These are phyloP conservation scores for Fusarium burgessii DNA, from an alignment of 2,329 filamentous ascomycete species.

Conservation along the genomic window DNA sequence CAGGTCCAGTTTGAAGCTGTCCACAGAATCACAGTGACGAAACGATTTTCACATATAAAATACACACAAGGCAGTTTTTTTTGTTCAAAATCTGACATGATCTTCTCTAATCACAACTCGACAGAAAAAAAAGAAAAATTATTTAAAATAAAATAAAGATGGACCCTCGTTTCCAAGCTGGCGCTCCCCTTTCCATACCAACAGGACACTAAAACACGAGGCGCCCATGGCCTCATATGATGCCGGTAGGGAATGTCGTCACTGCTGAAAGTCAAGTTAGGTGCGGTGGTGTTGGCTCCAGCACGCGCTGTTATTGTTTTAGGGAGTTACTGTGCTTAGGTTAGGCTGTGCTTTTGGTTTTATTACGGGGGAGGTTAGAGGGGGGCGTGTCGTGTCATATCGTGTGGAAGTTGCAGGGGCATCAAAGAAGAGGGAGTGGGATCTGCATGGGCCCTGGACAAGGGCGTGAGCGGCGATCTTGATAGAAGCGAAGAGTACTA, in stretches of 20 bases:
- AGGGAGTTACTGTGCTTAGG: constrained; percentile 7
- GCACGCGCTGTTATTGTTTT: constrained; percentile 22
- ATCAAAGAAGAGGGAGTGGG: constrained; percentile 14
- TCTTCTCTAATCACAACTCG: not conserved
- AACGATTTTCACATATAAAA: not conserved
- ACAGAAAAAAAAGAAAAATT: not conserved
- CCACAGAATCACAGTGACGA: constrained; percentile 33
- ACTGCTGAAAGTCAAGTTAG: constrained; percentile 12
- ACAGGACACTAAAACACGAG: constrained; percentile 36
- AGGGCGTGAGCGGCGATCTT: constrained; percentile 36
- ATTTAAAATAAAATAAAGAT: constrained; percentile 17
- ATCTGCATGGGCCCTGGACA: constrained; percentile 25
- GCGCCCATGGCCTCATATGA: constrained; percentile 16
- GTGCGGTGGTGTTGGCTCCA: constrained; percentile 15
- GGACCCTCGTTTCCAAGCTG: constrained; percentile 22
- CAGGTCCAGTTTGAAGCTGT: constrained; percentile 22
- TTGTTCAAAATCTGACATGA: constrained; percentile 12
- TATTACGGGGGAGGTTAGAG: constrained; percentile 13
- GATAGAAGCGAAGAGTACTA: constrained; percentile 14
- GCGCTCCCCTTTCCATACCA: not conserved
- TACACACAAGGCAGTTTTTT: not conserved
- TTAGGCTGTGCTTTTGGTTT: not conserved
- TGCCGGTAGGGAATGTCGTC: constrained; percentile 32
- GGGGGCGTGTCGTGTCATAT: constrained; percentile 38
- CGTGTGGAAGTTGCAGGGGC: constrained; percentile 21